Evolutionary conservation across 306 rosid genomes (phyloP).

Genomic region (Cyamopsis tetragonoloba): DNA sequence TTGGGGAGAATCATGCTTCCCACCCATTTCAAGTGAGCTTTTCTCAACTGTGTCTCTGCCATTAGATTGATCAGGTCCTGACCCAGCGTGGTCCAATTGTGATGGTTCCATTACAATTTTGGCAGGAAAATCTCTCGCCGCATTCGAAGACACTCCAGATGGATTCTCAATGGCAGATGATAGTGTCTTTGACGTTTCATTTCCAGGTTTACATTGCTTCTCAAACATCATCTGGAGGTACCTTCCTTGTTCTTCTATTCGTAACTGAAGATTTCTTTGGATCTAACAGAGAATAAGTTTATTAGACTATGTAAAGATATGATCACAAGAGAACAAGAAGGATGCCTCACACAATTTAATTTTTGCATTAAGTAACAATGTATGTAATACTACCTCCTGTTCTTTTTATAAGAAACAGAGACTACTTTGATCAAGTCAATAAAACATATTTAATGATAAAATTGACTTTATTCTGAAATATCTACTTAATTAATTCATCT

Average conservation of each 20-base stretch:
- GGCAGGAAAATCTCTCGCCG: slow-evolving; percentile 28
- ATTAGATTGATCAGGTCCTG: slow-evolving; percentile 26
- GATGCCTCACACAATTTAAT: not conserved
- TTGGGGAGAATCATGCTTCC: slow-evolving; percentile 37
- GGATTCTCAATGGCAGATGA: slow-evolving; percentile 38
- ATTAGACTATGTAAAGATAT: not conserved
- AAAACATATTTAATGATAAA: too few species aligned
- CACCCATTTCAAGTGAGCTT: slow-evolving; percentile 25
- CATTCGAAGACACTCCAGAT: slow-evolving; percentile 33
- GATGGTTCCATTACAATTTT: slow-evolving; percentile 43
- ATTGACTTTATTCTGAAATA: too few species aligned
- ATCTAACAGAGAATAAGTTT: slow-evolving; percentile 34
- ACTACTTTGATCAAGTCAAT: too few species aligned
- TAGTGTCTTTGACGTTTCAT: slow-evolving; percentile 22
- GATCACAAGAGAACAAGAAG: not conserved
- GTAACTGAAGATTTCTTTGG: slow-evolving; percentile 73
- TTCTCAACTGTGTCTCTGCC: slow-evolving; percentile 26
- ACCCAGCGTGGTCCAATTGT: slow-evolving; percentile 23
- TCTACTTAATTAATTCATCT: too few species aligned
- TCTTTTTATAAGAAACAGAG: too few species aligned
- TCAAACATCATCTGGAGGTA: slow-evolving; percentile 80
- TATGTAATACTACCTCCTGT: too few species aligned
- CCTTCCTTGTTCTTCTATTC: slow-evolving; percentile 86
- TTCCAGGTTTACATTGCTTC: slow-evolving; percentile 47
- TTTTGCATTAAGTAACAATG: not conserved